phyloP scores from a whole-genome alignment of 2,329 filamentous ascomycete species.

The Ophiosphaerella korrae region DNA sequence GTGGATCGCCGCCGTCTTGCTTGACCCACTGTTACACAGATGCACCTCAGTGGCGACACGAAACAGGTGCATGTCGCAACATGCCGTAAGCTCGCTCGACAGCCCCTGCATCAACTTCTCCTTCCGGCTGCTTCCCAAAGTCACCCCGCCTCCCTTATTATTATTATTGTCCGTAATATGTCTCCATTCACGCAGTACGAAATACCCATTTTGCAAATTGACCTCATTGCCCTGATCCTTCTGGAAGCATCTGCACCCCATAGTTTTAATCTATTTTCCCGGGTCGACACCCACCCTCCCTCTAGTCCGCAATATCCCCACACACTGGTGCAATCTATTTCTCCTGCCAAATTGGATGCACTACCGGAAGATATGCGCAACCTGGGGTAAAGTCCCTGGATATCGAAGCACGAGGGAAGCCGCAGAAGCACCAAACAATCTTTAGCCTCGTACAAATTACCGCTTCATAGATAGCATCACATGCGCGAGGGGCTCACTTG shows the following conservation, averaged over 20 bases:
- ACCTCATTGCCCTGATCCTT: slow-evolving; percentile 20
- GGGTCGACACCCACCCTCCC: slow-evolving; percentile 21
- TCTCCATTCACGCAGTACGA: slow-evolving; percentile 8
- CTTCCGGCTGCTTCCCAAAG: slow-evolving; percentile 14
- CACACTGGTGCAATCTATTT: slow-evolving; percentile 36
- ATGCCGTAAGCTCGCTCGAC: slow-evolving; percentile 30
- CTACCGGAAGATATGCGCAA: slow-evolving; percentile 40
- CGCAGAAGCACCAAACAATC: slow-evolving; percentile 8
- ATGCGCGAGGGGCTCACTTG: slow-evolving; percentile 20
- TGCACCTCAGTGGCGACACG: slow-evolving; percentile 34
- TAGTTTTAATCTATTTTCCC: slow-evolving; percentile 41
- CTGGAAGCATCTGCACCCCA: slow-evolving; percentile 42
- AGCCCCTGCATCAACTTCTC: slow-evolving; percentile 19
- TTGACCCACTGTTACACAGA: slow-evolving; percentile 31
- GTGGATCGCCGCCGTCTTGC: neutral
- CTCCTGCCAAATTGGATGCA: slow-evolving; percentile 24
- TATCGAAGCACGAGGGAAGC: slow-evolving; percentile 30
- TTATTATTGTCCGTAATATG: slow-evolving; percentile 28
- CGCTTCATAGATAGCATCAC: slow-evolving; percentile 25
- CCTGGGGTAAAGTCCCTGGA: slow-evolving; percentile 37
- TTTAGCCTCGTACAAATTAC: slow-evolving; percentile 24
- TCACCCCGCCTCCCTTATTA: slow-evolving; percentile 18
- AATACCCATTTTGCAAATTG: slow-evolving; percentile 13
- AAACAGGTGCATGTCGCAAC: slow-evolving; percentile 39
- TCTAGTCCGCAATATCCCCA: slow-evolving; percentile 35